phyloP scores from a whole-genome alignment of 2,329 filamentous ascomycete species.

The Neonectria ditissima region DNA sequence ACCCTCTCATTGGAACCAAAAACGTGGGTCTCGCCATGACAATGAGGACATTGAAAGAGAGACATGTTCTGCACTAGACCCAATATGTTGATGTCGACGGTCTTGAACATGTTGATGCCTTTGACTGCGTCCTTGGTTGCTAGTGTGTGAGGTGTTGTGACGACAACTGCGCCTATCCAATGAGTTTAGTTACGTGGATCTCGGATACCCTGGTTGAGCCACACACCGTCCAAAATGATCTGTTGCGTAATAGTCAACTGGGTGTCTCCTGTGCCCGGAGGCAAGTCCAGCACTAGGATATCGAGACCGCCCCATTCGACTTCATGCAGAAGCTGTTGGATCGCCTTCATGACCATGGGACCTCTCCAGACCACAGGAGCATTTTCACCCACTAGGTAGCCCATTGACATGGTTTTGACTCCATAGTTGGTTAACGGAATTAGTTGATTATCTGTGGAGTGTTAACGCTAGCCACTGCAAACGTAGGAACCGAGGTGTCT shows the following conservation, averaged over 20 bases:
- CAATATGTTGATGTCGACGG: slow-evolving; percentile 82
- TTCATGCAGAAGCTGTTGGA: slow-evolving; percentile 94
- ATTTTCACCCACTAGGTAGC: slow-evolving; percentile 84
- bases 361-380: slow-evolving; percentile 95
- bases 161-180: slow-evolving; percentile 77
- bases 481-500: slow-evolving; percentile 45
- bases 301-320: slow-evolving; percentile 95
- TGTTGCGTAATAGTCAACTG: slow-evolving; percentile 98
- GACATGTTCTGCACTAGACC: slow-evolving; percentile 96
- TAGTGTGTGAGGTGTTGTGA: slow-evolving; percentile 94
- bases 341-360: slow-evolving; percentile 96
- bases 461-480: slow-evolving; percentile 20
- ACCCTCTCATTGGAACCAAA: slow-evolving; percentile 78
- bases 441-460: slow-evolving; percentile 76
- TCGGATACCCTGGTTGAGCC: background rate
- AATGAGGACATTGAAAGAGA: slow-evolving; percentile 83
- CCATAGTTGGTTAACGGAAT: slow-evolving; percentile 94
- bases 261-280: slow-evolving; percentile 94
- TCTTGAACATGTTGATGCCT: slow-evolving; percentile 92
- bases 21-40: slow-evolving; percentile 78
- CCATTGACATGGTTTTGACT: slow-evolving; percentile 98
- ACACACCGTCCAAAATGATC: slow-evolving; percentile 82
- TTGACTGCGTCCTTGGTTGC: slow-evolving; percentile 92
- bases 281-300: slow-evolving; percentile 88
- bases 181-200: slow-evolving; percentile 8